phyloP scores from a whole-genome alignment of 441 rosid species.

The Flueggea neowawraea region DNA sequence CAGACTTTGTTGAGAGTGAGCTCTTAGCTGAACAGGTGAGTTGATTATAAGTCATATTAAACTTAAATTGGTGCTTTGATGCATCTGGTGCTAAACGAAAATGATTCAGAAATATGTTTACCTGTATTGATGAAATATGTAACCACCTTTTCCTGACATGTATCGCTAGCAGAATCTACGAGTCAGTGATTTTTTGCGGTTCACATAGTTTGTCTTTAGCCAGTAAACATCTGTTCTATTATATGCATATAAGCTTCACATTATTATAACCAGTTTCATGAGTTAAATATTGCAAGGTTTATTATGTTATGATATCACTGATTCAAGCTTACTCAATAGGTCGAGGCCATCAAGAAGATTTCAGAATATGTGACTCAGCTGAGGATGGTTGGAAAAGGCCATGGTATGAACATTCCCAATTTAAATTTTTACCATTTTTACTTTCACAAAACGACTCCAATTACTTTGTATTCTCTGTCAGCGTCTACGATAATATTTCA shows the following conservation, averaged over 20 bases:
- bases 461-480: not conserved
- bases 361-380: slow-evolving; percentile 57
- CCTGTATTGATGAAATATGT: too few species aligned
- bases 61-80: too few species aligned
- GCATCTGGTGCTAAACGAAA: too few species aligned
- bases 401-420: slow-evolving; percentile 30
- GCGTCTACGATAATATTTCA: not conserved
- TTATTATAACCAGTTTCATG: too few species aligned
- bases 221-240: too few species aligned
- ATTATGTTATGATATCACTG: not conserved
- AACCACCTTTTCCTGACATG: too few species aligned
- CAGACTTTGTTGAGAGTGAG: slow-evolving; percentile 60
- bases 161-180: too few species aligned
- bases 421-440: not conserved
- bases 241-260: too few species aligned
- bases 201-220: too few species aligned
- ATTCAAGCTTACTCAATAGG: slow-evolving; percentile 23
- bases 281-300: not conserved
- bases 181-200: too few species aligned
- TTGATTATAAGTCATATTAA: too few species aligned
- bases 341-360: slow-evolving; percentile 59
- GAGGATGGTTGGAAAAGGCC: slow-evolving; percentile 70
- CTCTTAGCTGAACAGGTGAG: slow-evolving; percentile 71
- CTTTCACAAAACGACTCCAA: not conserved
- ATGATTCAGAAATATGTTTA: too few species aligned